Conservation (phyloP, 352 stramenopile genomes). For the Phytopythium delawarense region DNA sequence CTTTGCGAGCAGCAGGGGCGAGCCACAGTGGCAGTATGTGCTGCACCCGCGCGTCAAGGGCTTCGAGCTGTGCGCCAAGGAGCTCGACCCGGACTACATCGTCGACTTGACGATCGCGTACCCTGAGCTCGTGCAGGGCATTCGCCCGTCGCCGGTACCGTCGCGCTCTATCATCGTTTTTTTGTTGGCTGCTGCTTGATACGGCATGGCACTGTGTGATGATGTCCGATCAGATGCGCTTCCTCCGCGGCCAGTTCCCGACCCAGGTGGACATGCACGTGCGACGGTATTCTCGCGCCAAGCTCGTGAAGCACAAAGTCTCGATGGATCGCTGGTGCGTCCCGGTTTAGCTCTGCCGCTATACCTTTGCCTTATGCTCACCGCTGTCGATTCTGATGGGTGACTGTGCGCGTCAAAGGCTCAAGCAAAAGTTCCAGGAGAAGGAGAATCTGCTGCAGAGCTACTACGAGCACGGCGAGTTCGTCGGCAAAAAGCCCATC, state of each 20-base stretch:
- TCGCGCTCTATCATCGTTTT: neutral
- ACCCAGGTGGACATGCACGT: conserved; percentile 73
- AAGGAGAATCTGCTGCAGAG: conserved; percentile 63
- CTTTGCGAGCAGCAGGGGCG: conserved; percentile 40
- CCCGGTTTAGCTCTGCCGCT: neutral
- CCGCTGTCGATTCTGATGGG: neutral
- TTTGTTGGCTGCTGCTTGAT: neutral
- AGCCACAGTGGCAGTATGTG: conserved; percentile 60
- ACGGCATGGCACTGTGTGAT: neutral
- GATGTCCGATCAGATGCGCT: conserved; percentile 34
- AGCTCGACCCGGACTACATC: conserved; percentile 63
- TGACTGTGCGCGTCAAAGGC: conserved; percentile 18
- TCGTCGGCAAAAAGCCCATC: conserved; percentile 34
- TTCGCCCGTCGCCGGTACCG: conserved; percentile 60
- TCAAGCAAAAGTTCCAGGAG: conserved; percentile 62
- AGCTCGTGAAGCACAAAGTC: conserved; percentile 35
- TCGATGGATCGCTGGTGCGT: conserved; percentile 51
- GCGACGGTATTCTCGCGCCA: conserved; percentile 42
- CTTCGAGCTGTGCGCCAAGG: conserved; percentile 61
- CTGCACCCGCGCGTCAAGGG: conserved; percentile 59
- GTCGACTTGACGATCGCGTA: conserved; percentile 78
- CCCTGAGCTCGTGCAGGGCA: conserved; percentile 59
- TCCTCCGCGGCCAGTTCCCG: conserved; percentile 59
- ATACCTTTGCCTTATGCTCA: neutral
- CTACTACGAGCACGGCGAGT: conserved; percentile 57